phyloP scores from a whole-genome alignment of 1,284 basidiomycete genomes.

The Trichosporon sp. region DNA sequence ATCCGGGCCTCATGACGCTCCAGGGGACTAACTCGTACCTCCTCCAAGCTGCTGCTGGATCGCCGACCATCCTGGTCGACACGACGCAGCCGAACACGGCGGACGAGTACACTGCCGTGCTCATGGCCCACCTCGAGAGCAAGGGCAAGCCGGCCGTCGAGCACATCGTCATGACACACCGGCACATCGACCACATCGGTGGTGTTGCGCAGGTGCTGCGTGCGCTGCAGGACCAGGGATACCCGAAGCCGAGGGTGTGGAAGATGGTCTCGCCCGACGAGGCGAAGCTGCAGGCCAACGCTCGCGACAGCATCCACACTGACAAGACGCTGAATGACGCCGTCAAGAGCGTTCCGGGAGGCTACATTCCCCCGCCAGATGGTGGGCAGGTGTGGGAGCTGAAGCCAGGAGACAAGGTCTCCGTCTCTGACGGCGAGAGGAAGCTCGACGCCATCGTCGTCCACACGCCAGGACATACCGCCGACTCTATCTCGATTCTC shows the following conservation, averaged over 20 bases:
- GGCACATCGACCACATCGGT: conserved; percentile 78
- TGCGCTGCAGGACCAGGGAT: conserved; percentile 54
- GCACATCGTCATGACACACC: conserved; percentile 85
- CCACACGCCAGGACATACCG: conserved; percentile 85
- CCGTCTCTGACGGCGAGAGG: conserved; percentile 12
- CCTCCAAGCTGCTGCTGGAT: conserved; percentile 51
- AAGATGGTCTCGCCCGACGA: conserved; percentile 47
- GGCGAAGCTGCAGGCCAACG: conserved; percentile 21
- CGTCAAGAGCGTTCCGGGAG: conserved; percentile 15
- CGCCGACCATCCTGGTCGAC: conserved; percentile 76
- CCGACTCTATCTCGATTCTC: conserved; percentile 72
- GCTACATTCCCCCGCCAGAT: not conserved
- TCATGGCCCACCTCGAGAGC: conserved; percentile 28
- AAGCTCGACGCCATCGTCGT: conserved; percentile 56
- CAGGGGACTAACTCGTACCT: conserved; percentile 97
- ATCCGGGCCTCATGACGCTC: conserved; percentile 84
- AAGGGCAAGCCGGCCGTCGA: conserved; percentile 50
- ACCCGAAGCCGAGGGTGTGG: conserved; percentile 48
- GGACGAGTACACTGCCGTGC: conserved; percentile 41
- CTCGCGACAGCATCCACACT: conserved; percentile 22
- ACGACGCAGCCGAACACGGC: conserved; percentile 68
- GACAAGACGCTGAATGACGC: conserved; percentile 29
- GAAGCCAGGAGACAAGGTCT: not conserved
- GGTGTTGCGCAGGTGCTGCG: conserved; percentile 68
- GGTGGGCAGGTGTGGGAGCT: not conserved